Evolutionary conservation across 2,329 filamentous ascomycete genomes (phyloP), one percentile per base, ranked within the genome.

Genomic region (Phaeoacremonium minimum): DNA sequence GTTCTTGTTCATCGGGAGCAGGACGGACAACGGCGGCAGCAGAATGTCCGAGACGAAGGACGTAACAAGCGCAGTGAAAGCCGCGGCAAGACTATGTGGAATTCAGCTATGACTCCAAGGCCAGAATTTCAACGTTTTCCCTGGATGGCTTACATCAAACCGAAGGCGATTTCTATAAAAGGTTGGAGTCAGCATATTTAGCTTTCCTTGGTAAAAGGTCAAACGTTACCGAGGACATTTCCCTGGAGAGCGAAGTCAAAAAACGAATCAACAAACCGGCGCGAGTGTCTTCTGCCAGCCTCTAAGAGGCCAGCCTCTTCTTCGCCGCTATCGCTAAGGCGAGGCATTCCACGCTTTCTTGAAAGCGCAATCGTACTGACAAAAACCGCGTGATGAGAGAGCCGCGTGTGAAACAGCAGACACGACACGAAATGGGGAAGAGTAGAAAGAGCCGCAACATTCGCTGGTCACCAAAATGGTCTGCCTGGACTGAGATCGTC

Each of bases 121-220:
- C 9, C 18, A 6, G 12, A 8, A 3, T 32, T n/a, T 13, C 17
- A 7, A 14, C 30, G 15, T 9, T n/a, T 18, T 9, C 15, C 30
- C 30, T 11, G 7, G 5, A n/a, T 17, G 18, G 30, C 68, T 56
- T 52, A 85, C 82, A 88, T 87, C 45, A 87, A 64, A 46, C 83
- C 84, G 47, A 87, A 80, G 13, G 84, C 84, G 41, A 88, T 83
- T 56, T 87, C 80, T n/a, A n/a, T n/a, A n/a, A n/a, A n/a, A n/a
- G n/a, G n/a, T n/a, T n/a, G n/a, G n/a, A n/a, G n/a, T n/a, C n/a
- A n/a, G n/a, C n/a, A n/a, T n/a, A n/a, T n/a, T n/a, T n/a, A n/a
- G n/a, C n/a, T n/a, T n/a, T n/a, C n/a, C n/a, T n/a, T n/a, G n/a
- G n/a, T n/a, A n/a, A n/a, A n/a, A n/a, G n/a, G n/a, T n/a, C n/a